These are phyloP conservation scores for Kodamaea hsintzibuensis DNA, from an alignment of 805 yeast genomes.

Conservation along the genomic window DNA sequence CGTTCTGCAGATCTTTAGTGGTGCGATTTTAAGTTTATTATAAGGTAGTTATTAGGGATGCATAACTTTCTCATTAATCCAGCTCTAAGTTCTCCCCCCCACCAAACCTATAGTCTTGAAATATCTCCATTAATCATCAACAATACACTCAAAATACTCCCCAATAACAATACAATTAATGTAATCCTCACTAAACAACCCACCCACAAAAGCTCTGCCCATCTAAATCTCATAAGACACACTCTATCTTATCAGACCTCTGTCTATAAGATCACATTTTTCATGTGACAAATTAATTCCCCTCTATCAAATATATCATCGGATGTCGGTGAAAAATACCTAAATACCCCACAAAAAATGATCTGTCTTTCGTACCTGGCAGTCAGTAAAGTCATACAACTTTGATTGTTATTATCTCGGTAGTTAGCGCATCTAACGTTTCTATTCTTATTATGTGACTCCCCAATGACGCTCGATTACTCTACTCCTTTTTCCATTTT, in stretches of 20 bases:
- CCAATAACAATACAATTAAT: not conserved
- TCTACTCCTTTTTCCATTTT: too few species aligned
- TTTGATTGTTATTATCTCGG: not conserved
- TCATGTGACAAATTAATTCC: slow-evolving; percentile 1
- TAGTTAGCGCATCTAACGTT: not conserved
- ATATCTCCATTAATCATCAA: too few species aligned
- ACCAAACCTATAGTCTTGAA: too few species aligned
- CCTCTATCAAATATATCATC: not conserved
- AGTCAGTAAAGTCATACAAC: not conserved
- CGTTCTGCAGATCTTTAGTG: too few species aligned
- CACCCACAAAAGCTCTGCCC: too few species aligned
- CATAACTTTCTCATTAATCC: too few species aligned
- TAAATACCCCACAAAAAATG: slow-evolving; percentile 1
- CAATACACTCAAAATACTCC: too few species aligned
- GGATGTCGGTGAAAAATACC: slow-evolving; percentile 4
- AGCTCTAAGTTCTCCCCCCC: too few species aligned
- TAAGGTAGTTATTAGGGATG: too few species aligned
- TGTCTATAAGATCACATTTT: not conserved
- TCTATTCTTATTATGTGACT: too few species aligned
- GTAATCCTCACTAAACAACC: not conserved
- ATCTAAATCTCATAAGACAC: not conserved
- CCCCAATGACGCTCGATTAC: too few species aligned
- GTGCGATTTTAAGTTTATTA: too few species aligned
- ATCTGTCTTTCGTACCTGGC: not conserved
- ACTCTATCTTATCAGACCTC: not conserved